These are phyloP conservation scores for Sugiyamaella grinbergsii DNA, from an alignment of 1,139 yeast species.

Conservation along the genomic window DNA sequence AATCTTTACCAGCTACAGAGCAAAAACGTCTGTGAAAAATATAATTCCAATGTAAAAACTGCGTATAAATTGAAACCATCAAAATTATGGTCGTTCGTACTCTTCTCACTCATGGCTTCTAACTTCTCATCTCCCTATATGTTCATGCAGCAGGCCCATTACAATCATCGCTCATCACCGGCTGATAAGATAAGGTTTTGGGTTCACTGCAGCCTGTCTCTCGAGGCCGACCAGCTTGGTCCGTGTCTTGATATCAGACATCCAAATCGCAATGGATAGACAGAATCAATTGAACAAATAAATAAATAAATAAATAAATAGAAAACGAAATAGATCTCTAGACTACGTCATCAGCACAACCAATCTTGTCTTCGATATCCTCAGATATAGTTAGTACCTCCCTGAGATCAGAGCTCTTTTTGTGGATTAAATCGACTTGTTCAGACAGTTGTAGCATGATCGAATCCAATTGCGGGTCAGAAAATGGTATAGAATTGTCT, in stretches of 20 bases:
- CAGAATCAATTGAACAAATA: background rate
- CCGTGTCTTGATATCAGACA: background rate
- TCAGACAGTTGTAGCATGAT: conserved; percentile 7
- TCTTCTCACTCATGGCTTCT: no score
- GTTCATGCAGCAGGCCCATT: no score
- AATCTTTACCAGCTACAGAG: no score
- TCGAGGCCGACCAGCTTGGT: no score
- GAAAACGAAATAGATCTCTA: background rate
- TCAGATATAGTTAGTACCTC: conserved; percentile 6
- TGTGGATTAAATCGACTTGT: background rate
- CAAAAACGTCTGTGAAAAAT: no score
- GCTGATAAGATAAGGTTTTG: conserved; percentile 1
- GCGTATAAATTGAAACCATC: no score
- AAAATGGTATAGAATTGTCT: background rate
- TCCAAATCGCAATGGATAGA: no score
- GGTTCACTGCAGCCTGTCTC: no score
- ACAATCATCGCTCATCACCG: no score
- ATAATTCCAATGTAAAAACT: no score
- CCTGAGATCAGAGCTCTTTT: background rate
- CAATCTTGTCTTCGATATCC: conserved; percentile 3
- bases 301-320: conserved; percentile 5
- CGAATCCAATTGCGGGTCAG: conserved; percentile 3
- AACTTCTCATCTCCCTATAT: no score
- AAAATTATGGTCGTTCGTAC: no score
- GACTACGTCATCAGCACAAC: conserved; percentile 4